A percentile compares a stretch with the other conserved stretches of the same genome.
Conservation (phyloP, 164 flowering plant genomes). For the Vitis riparia region DNA sequence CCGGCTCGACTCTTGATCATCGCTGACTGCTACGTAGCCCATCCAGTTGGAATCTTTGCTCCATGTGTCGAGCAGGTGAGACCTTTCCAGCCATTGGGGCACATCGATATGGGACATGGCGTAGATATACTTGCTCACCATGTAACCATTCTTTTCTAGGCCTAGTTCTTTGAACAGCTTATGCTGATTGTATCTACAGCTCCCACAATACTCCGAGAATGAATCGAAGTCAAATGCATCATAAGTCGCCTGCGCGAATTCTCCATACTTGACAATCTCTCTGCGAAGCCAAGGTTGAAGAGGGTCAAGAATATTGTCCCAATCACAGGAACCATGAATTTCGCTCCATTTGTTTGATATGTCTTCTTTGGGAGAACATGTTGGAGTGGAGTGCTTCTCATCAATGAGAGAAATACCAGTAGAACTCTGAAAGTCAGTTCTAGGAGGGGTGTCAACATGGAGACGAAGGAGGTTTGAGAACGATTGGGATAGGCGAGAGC, state of each 20-base stretch:
- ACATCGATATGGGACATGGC: constrained; percentile 61
- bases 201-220: constrained; percentile 57
- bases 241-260: constrained; percentile 46
- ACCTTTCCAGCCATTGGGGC: constrained; percentile 50
- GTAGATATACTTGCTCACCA: constrained; percentile 53
- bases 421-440: not conserved
- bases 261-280: constrained; percentile 53
- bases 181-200: constrained; percentile 42
- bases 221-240: constrained; percentile 49
- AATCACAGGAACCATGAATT: constrained; percentile 41
- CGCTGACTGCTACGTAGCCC: constrained; percentile 68
- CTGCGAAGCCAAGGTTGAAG: constrained; percentile 53
- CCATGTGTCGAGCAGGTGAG: constrained; percentile 42
- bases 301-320: constrained; percentile 49
- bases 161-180: constrained; percentile 42
- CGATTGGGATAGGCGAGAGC: constrained; percentile 11
- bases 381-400: constrained; percentile 25
- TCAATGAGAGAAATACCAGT: not conserved
- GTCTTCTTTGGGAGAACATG: constrained; percentile 45
- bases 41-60: constrained; percentile 73
- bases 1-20: constrained; percentile 39
- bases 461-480: constrained; percentile 16
- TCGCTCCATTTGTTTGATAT: constrained; percentile 51
- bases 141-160: constrained; percentile 43
- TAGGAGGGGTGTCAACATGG: constrained; percentile 7